Conservation (phyloP, 768 basidiomycete genomes). For the Sporobolomyces roseus region DNA sequence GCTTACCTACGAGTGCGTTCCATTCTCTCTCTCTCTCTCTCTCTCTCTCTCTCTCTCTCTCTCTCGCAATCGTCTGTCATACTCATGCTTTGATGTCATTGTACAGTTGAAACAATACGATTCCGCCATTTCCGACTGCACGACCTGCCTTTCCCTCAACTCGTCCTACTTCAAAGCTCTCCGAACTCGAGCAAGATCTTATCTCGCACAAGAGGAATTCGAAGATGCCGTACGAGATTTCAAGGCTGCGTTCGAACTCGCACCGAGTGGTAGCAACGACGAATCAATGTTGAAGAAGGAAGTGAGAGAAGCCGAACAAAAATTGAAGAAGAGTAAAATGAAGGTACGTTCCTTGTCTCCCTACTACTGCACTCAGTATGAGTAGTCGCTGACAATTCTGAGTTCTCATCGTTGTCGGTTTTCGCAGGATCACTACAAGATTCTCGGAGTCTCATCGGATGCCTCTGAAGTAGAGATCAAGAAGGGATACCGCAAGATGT, state of each 20-base stretch:
- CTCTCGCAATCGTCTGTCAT: not conserved
- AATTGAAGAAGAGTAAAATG: constrained; percentile 78
- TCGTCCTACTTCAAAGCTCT: constrained; percentile 76
- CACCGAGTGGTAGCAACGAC: constrained; percentile 57
- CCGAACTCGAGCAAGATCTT: constrained; percentile 76
- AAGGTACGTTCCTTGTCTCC: constrained; percentile 57
- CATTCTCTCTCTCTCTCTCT: not conserved
- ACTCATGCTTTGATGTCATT: not conserved
- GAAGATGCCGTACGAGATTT: constrained; percentile 71
- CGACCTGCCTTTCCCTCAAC: constrained; percentile 61
- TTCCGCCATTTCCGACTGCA: constrained; percentile 68
- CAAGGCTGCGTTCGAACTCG: constrained; percentile 71
- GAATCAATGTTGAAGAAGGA: constrained; percentile 62
- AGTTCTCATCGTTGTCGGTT: too few relatives aligned
- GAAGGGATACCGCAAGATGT: constrained; percentile 76
- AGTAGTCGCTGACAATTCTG: not conserved
- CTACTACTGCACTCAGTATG: not conserved
- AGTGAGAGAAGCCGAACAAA: constrained; percentile 74
- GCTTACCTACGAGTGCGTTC: constrained; percentile 50
- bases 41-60: not conserved
- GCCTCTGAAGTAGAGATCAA: constrained; percentile 52
- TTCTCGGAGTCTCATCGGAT: constrained; percentile 49
- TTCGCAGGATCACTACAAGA: constrained; percentile 41
- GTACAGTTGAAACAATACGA: constrained; percentile 61
- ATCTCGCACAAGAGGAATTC: constrained; percentile 69